Evolutionary conservation across 192 early-diverging fungal genomes (phyloP).

Genomic region (Thamnidium elegans): DNA sequence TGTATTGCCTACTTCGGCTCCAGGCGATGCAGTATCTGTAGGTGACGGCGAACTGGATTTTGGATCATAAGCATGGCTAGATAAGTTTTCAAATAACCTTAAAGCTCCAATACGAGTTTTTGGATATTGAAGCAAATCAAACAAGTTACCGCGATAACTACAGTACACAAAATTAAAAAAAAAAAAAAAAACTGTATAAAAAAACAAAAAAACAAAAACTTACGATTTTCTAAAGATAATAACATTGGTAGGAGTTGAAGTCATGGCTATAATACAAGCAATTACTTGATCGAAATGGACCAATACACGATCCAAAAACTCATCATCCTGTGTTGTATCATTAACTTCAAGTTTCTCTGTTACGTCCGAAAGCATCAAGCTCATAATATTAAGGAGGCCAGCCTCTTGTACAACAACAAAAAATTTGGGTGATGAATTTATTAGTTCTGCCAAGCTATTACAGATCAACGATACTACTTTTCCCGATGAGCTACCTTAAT

Average conservation of each 20-base stretch:
- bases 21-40: background rate
- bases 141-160: conserved; percentile 51
- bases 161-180: background rate
- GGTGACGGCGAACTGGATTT: background rate
- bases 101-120: conserved; percentile 52
- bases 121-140: conserved; percentile 53
- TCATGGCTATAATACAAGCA: conserved; percentile 46
- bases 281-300: conserved; percentile 53
- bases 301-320: conserved; percentile 49
- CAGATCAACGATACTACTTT: conserved; percentile 47
- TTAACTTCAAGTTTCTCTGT: conserved; percentile 40
- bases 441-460: conserved; percentile 39
- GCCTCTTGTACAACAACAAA: conserved; percentile 57
- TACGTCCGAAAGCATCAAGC: conserved; percentile 51
- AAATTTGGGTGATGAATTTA: conserved; percentile 48
- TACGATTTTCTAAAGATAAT: conserved; percentile 49
- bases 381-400: conserved; percentile 58
- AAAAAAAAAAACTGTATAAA: too few relatives aligned
- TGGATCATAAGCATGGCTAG: conserved; percentile 40
- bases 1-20: conserved; percentile 39
- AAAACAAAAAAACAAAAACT: conserved; percentile 17
- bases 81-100: conserved; percentile 46
- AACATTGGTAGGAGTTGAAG: conserved; percentile 42
- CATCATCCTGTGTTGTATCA: conserved; percentile 37
- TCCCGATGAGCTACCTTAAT: conserved; percentile 45